These are phyloP conservation scores for Coprinellus aureogranulatus DNA, from an alignment of 768 basidiomycete species.

Conservation along the genomic window DNA sequence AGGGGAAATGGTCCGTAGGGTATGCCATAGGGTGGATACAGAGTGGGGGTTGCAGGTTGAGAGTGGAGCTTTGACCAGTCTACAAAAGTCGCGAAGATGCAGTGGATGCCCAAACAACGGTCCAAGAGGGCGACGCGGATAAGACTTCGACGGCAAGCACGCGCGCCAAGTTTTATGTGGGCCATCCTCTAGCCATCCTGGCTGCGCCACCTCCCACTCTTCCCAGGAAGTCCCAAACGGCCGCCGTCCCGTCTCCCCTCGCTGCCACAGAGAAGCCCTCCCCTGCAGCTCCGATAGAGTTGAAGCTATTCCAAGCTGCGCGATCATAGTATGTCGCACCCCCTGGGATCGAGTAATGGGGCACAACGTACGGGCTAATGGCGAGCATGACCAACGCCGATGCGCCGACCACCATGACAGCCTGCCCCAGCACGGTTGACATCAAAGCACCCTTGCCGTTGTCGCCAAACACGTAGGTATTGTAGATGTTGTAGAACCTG, in stretches of 20 bases:
- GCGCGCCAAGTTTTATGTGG: constrained; percentile 42
- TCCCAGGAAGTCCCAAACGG: constrained; percentile 67
- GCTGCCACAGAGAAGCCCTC: constrained; percentile 53
- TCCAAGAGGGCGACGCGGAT: neutral
- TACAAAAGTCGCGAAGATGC: too few relatives aligned
- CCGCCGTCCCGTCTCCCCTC: constrained; percentile 7
- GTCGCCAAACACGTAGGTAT: constrained; percentile 58
- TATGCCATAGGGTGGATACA: too few relatives aligned
- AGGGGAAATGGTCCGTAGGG: too few relatives aligned
- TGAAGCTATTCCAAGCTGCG: constrained; percentile 76
- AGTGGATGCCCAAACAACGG: neutral
- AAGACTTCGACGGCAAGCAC: neutral
- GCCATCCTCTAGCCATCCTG: constrained; percentile 74
- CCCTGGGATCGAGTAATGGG: constrained; percentile 57
- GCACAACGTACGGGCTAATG: constrained; percentile 59
- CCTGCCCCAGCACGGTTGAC: constrained; percentile 39
- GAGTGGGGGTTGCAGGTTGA: too few relatives aligned
- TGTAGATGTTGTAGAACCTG: constrained; percentile 84
- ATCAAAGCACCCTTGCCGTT: constrained; percentile 33
- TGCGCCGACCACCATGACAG: constrained; percentile 59
- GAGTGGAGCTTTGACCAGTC: too few relatives aligned
- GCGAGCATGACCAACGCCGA: constrained; percentile 61
- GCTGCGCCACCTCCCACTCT: constrained; percentile 74
- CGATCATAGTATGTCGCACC: constrained; percentile 74
- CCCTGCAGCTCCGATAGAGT: constrained; percentile 63